Percentiles rank a stretch among this genome's conserved stretches.
Evolutionary conservation across 768 basidiomycete species (phyloP).

Genomic region (Vararia minispora): DNA sequence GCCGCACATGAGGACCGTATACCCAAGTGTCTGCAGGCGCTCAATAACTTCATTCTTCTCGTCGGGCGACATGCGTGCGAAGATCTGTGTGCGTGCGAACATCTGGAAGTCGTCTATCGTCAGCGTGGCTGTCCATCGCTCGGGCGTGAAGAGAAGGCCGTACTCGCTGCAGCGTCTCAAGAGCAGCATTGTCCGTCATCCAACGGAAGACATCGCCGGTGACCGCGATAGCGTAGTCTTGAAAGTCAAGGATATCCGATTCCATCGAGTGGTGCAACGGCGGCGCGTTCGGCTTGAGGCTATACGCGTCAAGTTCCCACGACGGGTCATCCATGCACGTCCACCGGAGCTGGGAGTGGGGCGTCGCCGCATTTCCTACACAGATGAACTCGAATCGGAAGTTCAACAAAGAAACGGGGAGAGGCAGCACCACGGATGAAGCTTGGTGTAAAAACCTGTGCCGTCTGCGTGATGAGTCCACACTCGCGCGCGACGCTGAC

Average conservation of each 20-base stretch:
- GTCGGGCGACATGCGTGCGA: slow-evolving; percentile 98
- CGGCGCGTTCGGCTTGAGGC: slow-evolving; percentile 70
- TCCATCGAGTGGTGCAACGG: slow-evolving; percentile 65
- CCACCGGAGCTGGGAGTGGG: slow-evolving; percentile 72
- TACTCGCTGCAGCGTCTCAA: slow-evolving; percentile 91
- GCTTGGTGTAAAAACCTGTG: slow-evolving; percentile 76
- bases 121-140: not conserved
- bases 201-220: slow-evolving; percentile 96
- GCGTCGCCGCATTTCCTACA: slow-evolving; percentile 41
- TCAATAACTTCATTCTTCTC: slow-evolving; percentile 99
- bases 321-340: slow-evolving; percentile 78
- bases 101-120: slow-evolving; percentile 41
- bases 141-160: slow-evolving; percentile 17
- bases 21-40: slow-evolving; percentile 83
- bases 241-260: slow-evolving; percentile 57
- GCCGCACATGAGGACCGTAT: slow-evolving; percentile 96
- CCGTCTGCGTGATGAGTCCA: slow-evolving; percentile 74
- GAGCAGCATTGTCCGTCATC: slow-evolving; percentile 92
- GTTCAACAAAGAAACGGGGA: not conserved
- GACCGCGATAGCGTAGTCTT: slow-evolving; percentile 85
- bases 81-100: slow-evolving; percentile 94
- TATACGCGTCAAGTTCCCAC: slow-evolving; percentile 83
- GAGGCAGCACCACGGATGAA: slow-evolving; percentile 55
- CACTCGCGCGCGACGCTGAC: slow-evolving; percentile 97
- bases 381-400: not conserved